Base-by-base conservation (phyloP, 192 early-diverging fungal genomes). In the Podila horticola region DNA sequence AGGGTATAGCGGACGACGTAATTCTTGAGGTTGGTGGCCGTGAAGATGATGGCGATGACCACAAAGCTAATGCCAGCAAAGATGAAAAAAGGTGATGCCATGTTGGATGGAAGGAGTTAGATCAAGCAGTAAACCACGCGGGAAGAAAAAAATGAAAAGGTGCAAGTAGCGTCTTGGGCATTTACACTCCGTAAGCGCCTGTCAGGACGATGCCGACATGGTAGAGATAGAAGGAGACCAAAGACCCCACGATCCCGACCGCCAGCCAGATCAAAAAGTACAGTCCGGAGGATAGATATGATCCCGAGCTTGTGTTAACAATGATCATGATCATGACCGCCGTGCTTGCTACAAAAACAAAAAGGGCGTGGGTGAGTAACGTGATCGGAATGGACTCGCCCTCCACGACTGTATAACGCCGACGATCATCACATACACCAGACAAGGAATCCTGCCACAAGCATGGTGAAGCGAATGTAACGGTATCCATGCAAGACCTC, bases 401-500 rank as follows among this genome's bases (percentile, higher is more conserved):
- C 26, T 34, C 33, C 33, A 51, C 28, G 31, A 52, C 13, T 4
- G 22, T 17, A 3, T 6, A 13, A n/a, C 17, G 33, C 22, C 29
- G 15, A 31, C 15, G 34, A 8, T 11, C n/a, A 28, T 31, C 30
- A 52, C 66, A 69, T 82, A 84, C 83, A 67, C 75, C 75, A 84
- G 57, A 84, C 74, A 0, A 84, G 58, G 64, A 75, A 84, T 55
- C 83, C 77, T 50, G 71, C 74, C 36, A 84, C 30, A 19, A 84
- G 69, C 72, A 84, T 75, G 1, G 83, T 84, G 24, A 84, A 68
- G 36, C 83, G 83, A 67, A 84, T 84, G 61, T 82, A 82, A 30
- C 82, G 81, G 71, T 84, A 84, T 58, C 83, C 83, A 48, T 76
- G 74, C 12, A 84, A 58, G 9, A 82, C 70, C 33, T 84, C 83